A percentile compares a stretch with the other conserved stretches of the same genome.
These are phyloP conservation scores for Plasmodium vinckei DNA, from an alignment of 169 alveolate species.

Conservation along the genomic window DNA sequence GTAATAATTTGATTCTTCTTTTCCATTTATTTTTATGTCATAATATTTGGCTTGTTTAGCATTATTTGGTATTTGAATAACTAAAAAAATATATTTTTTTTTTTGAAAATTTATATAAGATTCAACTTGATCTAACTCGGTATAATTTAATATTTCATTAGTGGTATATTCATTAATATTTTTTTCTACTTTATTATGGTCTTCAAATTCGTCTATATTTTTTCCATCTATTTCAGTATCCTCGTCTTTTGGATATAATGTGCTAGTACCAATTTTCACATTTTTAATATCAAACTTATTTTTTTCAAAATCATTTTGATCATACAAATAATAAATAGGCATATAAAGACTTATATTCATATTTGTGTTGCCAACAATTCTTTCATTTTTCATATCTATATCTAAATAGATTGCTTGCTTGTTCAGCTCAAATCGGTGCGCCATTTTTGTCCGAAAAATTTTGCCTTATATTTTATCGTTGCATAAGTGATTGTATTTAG, in stretches of 20 bases:
- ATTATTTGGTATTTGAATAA: conserved; percentile 64
- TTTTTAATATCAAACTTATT: conserved; percentile 24
- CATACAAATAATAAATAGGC: conserved; percentile 74
- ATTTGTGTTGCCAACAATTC: conserved; percentile 51
- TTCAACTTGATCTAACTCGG: conserved; percentile 13
- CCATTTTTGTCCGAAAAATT: conserved; percentile 9
- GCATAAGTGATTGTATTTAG: neutral
- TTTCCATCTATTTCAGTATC: neutral
- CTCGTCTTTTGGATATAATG: neutral
- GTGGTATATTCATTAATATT: neutral
- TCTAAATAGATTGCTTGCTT: conserved; percentile 45
- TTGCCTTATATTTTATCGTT: neutral
- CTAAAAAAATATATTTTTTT: conserved; percentile 37
- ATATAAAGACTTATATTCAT: conserved; percentile 52
- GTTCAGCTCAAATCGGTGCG: conserved; percentile 19
- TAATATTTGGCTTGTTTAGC: conserved; percentile 27
- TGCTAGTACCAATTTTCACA: conserved; percentile 18
- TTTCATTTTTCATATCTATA: conserved; percentile 68
- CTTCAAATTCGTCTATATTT: neutral
- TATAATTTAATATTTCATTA: neutral
- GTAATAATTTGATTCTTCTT: conserved; percentile 26
- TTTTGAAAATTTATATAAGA: conserved; percentile 53
- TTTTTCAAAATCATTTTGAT: conserved; percentile 48
- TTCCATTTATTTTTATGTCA: conserved; percentile 51
- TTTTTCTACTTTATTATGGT: neutral